Base-by-base conservation (phyloP, 768 basidiomycete species). In the Panus rudis region DNA sequence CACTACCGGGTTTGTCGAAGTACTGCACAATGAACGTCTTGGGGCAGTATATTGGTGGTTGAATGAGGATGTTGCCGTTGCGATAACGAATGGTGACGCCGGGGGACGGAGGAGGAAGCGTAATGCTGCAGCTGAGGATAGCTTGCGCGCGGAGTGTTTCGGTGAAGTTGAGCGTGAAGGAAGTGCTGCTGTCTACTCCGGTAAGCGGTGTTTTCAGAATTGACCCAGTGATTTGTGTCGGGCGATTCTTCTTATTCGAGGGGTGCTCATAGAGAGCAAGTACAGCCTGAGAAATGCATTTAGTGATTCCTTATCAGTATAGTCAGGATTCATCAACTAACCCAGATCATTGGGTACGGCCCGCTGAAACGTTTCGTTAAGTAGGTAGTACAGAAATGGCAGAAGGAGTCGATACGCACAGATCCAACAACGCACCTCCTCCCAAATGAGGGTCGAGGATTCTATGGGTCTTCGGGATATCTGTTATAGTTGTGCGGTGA, bases 281-380 rank as follows among this genome's bases (percentile, higher is more conserved):
- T 55, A 91, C 80, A 16, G 86, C 79, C 87, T 88, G 53, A n/a
- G 31, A 28, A 32, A 30, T 30, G 23, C 34, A 40, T 20, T 14
- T 1, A 4, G 16, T 10, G n/a, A 2, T 7, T 4, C 6, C 11
- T 2, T 6, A 16, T 19, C 2, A 22, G n/a, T 5, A 7, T 6
- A 7, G 16, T 19, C 14, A 28, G 13, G 6, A 14, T 12, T 19
- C 30, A 34, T n/a, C 4, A 13, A 58, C 72, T 33, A 57, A 79
- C 83, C 86, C 86, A 89, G 53, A 88, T 70, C 51, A 88, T 65
- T 7, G 85, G 86, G 61, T 91, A 92, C 10, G 88, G 84, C 1
- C 87, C 87, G 19, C 85, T 88, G 48, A 21, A 37, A 6, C 21
- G 14, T 14, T 16, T 22, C 26, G 42, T 20, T 16, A 27, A 27